phyloP scores from a whole-genome alignment of 2,329 filamentous ascomycete genomes.

The Nectriaceae sp. region DNA sequence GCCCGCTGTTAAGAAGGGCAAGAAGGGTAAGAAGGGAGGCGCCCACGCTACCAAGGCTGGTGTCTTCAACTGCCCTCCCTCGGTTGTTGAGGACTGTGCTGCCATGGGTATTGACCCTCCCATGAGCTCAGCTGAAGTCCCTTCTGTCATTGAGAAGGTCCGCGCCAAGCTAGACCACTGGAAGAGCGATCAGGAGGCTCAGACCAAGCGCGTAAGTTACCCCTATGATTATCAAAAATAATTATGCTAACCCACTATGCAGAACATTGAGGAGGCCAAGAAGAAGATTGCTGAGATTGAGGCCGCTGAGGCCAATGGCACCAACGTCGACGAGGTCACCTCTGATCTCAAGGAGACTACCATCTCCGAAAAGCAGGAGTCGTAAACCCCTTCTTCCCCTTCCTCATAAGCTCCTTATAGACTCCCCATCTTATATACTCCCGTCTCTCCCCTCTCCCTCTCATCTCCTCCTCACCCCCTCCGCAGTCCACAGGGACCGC shows the following conservation, averaged over 20 bases:
- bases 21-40: constrained; percentile 72
- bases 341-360: constrained; percentile 54
- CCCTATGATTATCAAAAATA: constrained; percentile 14
- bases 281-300: constrained; percentile 93
- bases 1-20: constrained; percentile 79
- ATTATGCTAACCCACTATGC: constrained; percentile 31
- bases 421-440: neutral
- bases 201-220: constrained; percentile 81
- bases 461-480: neutral
- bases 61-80: constrained; percentile 81
- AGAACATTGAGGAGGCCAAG: constrained; percentile 98
- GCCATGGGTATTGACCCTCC: constrained; percentile 86
- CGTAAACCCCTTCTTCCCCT: constrained; percentile 29
- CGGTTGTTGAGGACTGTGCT: constrained; percentile 86
- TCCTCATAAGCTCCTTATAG: constrained; percentile 10
- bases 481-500: neutral
- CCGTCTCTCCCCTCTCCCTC: neutral
- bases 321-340: constrained; percentile 56
- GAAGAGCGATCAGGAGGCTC: constrained; percentile 85
- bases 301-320: constrained; percentile 51
- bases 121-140: constrained; percentile 81
- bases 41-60: constrained; percentile 52
- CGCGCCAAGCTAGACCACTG: constrained; percentile 89
- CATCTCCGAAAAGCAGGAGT: constrained; percentile 55
- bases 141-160: constrained; percentile 80